Percentiles rank a stretch among this genome's conserved stretches.
Evolutionary conservation across 176 grass and related monocot genomes (phyloP).

Genomic region (Luzula sylvatica): DNA sequence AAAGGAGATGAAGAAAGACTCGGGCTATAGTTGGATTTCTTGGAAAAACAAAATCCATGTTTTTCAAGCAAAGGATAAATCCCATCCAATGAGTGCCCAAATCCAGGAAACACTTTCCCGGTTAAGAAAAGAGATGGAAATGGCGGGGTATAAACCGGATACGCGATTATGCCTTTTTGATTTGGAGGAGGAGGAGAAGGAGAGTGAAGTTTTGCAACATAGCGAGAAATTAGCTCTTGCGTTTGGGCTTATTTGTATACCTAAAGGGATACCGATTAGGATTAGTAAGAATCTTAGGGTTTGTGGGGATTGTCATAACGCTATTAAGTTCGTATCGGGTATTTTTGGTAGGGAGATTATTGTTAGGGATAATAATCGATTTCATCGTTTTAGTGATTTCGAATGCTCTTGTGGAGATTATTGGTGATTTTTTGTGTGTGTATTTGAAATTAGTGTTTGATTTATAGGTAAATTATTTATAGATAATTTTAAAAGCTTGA

Average conservation of each 20-base stretch:
- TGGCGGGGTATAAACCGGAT: slow-evolving; percentile 56
- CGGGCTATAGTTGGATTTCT: slow-evolving; percentile 74
- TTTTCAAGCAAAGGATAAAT: slow-evolving; percentile 74
- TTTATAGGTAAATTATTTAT: too few relatives aligned
- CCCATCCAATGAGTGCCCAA: slow-evolving; percentile 53
- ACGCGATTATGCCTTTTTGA: slow-evolving; percentile 57
- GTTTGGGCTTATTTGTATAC: slow-evolving; percentile 77
- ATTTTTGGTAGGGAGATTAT: slow-evolving; percentile 67
- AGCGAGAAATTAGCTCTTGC: slow-evolving; percentile 86
- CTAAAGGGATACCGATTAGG: slow-evolving; percentile 51
- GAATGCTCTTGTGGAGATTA: slow-evolving; percentile 72
- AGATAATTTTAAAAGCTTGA: too few relatives aligned
- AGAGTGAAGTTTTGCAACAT: slow-evolving; percentile 71
- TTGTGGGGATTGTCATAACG: slow-evolving; percentile 58
- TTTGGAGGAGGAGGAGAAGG: slow-evolving; percentile 92
- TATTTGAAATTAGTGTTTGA: too few relatives aligned
- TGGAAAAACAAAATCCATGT: slow-evolving; percentile 74
- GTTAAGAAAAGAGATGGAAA: slow-evolving; percentile 54
- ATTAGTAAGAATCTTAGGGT: slow-evolving; percentile 76
- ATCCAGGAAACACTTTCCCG: slow-evolving; percentile 50
- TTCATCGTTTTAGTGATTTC: slow-evolving; percentile 70
- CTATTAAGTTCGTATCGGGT: slow-evolving; percentile 79
- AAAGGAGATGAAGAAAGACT: slow-evolving; percentile 68
- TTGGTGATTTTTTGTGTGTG: too few relatives aligned
- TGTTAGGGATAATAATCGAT: slow-evolving; percentile 74